Evolutionary conservation across 1,284 basidiomycete species (phyloP).

Genomic region (Pseudozyma thailandica): DNA sequence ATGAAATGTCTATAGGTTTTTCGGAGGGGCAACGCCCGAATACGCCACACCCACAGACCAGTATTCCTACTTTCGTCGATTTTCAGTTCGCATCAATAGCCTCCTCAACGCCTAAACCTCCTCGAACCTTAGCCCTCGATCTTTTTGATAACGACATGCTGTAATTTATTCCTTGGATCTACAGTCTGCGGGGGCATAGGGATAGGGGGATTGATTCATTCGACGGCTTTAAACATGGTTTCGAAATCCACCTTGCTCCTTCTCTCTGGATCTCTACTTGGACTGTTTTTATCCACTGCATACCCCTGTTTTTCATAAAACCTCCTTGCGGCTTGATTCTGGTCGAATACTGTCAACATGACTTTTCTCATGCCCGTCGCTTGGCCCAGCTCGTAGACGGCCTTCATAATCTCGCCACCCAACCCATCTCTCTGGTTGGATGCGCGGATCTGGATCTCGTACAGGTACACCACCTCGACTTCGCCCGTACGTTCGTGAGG

Average conservation of each 20-base stretch:
- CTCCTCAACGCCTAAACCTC: neutral
- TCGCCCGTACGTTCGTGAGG: slow-evolving; percentile 11
- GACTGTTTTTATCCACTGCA: slow-evolving; percentile 70
- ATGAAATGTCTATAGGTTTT: slow-evolving; percentile 15
- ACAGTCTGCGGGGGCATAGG: no score
- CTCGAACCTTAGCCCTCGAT: neutral
- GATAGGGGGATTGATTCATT: no score
- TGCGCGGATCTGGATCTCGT: slow-evolving; percentile 36
- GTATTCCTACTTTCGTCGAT: slow-evolving; percentile 40
- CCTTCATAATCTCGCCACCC: slow-evolving; percentile 31
- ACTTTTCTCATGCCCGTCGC: slow-evolving; percentile 25
- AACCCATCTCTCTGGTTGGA: slow-evolving; percentile 34
- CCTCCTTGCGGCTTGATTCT: slow-evolving; percentile 21
- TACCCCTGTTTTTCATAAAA: slow-evolving; percentile 41
- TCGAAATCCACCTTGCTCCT: slow-evolving; percentile 25
- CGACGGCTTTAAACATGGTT: slow-evolving; percentile 33
- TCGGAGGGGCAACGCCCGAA: slow-evolving; percentile 37
- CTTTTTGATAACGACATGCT: no score
- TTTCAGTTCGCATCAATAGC: slow-evolving; percentile 33
- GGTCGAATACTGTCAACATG: slow-evolving; percentile 46
- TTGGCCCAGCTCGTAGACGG: slow-evolving; percentile 15
- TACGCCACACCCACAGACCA: slow-evolving; percentile 44
- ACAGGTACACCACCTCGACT: slow-evolving; percentile 44
- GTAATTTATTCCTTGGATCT: no score
- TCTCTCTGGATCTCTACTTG: slow-evolving; percentile 6